These are phyloP conservation scores for Bruguiera parviflora DNA, from an alignment of 345 rosid species.

Conservation along the genomic window DNA sequence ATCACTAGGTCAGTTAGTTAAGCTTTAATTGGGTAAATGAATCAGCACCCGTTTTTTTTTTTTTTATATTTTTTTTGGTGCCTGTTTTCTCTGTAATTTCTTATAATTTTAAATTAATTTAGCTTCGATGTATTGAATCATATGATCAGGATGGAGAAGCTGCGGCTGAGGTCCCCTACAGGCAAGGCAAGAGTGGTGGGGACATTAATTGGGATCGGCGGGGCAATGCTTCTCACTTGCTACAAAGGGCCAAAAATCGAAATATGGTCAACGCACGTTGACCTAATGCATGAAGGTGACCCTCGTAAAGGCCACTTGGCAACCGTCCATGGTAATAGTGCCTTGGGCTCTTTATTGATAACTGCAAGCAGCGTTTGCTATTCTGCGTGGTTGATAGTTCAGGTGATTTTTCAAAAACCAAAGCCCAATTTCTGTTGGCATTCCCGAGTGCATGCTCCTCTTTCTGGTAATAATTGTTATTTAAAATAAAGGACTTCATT, in stretches of 20 bases:
- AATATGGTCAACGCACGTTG: conserved; percentile 31
- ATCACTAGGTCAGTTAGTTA: too few relatives aligned
- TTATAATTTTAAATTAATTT: too few relatives aligned
- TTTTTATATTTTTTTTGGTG: too few relatives aligned
- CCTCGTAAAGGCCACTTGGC: background rate
- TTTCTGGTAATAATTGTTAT: too few relatives aligned
- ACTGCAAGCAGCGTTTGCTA: conserved; percentile 30
- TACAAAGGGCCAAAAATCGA: conserved; percentile 44
- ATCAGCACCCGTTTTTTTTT: too few relatives aligned
- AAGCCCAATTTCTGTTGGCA: too few relatives aligned
- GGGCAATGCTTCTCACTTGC: conserved; percentile 59
- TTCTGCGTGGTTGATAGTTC: conserved; percentile 40
- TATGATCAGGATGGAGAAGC: conserved; percentile 42
- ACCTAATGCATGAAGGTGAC: conserved; percentile 26
- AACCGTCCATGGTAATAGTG: background rate
- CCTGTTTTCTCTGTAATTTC: too few relatives aligned
- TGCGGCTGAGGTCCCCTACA: conserved; percentile 23
- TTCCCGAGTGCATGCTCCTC: too few relatives aligned
- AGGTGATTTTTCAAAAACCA: conserved; percentile 22
- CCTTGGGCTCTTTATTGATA: conserved; percentile 31
- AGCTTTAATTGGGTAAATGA: too few relatives aligned
- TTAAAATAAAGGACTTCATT: too few relatives aligned
- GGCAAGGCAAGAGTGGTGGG: conserved; percentile 53
- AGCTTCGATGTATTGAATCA: too few relatives aligned
- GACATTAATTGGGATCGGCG: conserved; percentile 47